Evolutionary conservation across 805 yeast species (phyloP), one percentile per base, ranked within the genome.

Genomic region (Hemisphaericaspora nanyangensis): DNA sequence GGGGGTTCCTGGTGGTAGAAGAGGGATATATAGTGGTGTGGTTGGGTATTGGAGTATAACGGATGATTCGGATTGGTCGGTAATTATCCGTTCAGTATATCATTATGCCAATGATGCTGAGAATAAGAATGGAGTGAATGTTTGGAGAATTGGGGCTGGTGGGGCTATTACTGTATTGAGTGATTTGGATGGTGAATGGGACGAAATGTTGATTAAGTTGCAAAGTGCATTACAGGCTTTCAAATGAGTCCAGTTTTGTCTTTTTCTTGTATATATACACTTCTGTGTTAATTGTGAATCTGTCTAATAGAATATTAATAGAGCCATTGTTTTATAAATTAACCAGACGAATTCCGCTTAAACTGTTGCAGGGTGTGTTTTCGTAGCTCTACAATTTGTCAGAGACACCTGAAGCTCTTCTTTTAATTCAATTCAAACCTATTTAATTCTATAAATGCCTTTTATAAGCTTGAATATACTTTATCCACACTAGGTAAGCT

Each of bases 71-170:
- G 99, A 93, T 56, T 93, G 98, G 97, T 86, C 96, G 48, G 99
- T 93, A 6, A 79, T 89, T 30, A 93, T 93, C 41, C 72, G 99
- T 31, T 86, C 96, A 2, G 70, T 88, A 37, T 88, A 79, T 57
- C 76, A 76, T 42, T 85, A 87, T 56, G 54, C 63, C 17, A 64
- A 72, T 27, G 88, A 81, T 48, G 37, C 43, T 7, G 58, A 51
- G 13, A 57, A 65, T 34, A 45, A 39, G n/a, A 40, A 30, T 4
- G 36, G 25, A 10, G 38, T 35, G 17, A 54, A 57, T 7, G 53
- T 64, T 5, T 93, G 96, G 95, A 70, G 88, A 45, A 77, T 91
- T 39, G 99, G 99, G 1, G 99, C 99, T 6, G 99, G 99, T 12
- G 99, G 99, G 4, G 99, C 98, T 13, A 80, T 93, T 32, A 93